Evolutionary conservation across 2,329 filamentous ascomycete genomes (phyloP), one percentile per base, ranked within the genome.

Genomic region (Aspergillus sp.): DNA sequence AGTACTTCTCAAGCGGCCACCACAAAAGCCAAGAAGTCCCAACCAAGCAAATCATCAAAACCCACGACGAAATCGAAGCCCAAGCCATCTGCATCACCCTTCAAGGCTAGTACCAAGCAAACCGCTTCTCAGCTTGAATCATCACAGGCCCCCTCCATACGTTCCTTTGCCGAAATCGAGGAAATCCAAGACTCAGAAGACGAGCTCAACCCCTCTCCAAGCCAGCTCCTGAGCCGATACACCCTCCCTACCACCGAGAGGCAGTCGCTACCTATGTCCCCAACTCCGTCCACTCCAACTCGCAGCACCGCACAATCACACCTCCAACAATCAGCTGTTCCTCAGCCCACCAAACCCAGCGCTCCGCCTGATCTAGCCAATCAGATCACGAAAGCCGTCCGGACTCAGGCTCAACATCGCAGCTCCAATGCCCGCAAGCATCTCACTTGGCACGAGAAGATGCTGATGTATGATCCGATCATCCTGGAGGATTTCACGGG

Each of bases 391-490:
- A 66, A 73, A 11, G 78, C 80, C 2, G 74, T 87, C 39, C 80
- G 76, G 42, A 70, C 72, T 6, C 76, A 81, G 29, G 70, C 77
- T 18, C 77, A 61, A 10, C 61, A 63, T n/a, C 36, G 16, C 16
- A 54, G 75, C 5, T 74, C 75, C 2, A 75, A 73, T 9, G 71
- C 82, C 6, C 46, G n/a, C 58, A 72, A 68, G 6, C 69, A 72
- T 2, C 82, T 81, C 2, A 92, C 86, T 2, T 98, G 93, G 91
- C 83, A 96, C 67, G 92, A 98, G 75, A 96, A 92, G 77, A 97
- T 99, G 51, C 80, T 98, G 6, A 85, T 98, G 72, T 98, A 96
- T 72, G 93, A 98, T 68, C 92, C 94, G 0, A 89, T 99, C 49
- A 83, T 95, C 1, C 76, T 97, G 0, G 94, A 98, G 75, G 92